These are phyloP conservation scores for Metarhizium rileyi DNA, from an alignment of 2,329 filamentous ascomycete genomes.

Conservation along the genomic window DNA sequence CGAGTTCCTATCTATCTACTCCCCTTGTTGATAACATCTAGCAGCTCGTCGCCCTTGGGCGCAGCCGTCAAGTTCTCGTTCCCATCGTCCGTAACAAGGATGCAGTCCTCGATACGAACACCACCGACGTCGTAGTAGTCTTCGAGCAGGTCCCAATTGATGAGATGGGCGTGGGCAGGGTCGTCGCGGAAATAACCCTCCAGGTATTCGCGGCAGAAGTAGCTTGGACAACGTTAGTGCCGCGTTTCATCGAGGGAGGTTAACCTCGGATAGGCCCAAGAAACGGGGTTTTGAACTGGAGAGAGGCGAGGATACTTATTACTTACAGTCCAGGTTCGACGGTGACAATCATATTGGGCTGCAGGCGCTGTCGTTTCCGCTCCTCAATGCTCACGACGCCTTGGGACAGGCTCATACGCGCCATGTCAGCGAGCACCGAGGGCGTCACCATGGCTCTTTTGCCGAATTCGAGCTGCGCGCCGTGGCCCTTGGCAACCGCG, in stretches of 20 bases:
- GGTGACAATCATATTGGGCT: constrained; percentile 61
- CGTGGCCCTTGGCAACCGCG: constrained; percentile 22
- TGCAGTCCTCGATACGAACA: constrained; percentile 85
- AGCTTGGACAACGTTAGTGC: constrained; percentile 34
- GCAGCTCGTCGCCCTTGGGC: constrained; percentile 64
- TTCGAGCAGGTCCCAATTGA: constrained; percentile 55
- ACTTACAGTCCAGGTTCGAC: constrained; percentile 64
- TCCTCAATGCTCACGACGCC: constrained; percentile 11
- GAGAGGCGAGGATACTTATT: not conserved
- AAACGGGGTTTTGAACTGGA: too few relatives aligned
- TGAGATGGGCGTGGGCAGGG: constrained; percentile 48
- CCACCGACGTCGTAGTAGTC: constrained; percentile 73
- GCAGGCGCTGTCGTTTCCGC: constrained; percentile 32
- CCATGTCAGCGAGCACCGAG: constrained; percentile 18
- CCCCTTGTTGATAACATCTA: constrained; percentile 47
- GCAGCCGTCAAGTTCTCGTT: constrained; percentile 76
- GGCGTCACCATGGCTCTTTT: constrained; percentile 34
- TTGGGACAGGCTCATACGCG: not conserved
- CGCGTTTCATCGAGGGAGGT: too few relatives aligned
- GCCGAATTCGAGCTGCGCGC: constrained; percentile 20
- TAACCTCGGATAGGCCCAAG: too few relatives aligned
- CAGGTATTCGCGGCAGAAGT: constrained; percentile 66
- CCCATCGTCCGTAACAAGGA: constrained; percentile 68
- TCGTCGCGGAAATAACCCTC: constrained; percentile 57
- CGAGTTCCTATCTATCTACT: not conserved